Evolutionary conservation across 495 filamentous ascomycete genomes (phyloP).

Genomic region (Aspergillus funiculosus): DNA sequence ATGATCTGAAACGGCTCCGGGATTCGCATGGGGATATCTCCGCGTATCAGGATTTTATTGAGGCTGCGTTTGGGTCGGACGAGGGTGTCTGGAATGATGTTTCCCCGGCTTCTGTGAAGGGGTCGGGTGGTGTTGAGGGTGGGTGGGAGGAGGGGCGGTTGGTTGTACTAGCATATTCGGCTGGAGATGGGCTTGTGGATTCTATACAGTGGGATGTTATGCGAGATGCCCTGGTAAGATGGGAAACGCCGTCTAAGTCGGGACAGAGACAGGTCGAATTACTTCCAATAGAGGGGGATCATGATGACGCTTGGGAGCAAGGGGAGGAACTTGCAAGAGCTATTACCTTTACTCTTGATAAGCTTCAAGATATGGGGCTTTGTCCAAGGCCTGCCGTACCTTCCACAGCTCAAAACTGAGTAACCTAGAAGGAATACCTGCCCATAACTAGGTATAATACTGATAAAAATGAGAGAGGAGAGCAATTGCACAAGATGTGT

Average conservation of each 20-base stretch:
- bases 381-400: no score
- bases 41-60: constrained; percentile 54
- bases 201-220: constrained; percentile 47
- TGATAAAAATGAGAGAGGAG: neutral
- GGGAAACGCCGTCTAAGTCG: constrained; percentile 21
- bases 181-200: constrained; percentile 57
- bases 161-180: constrained; percentile 55
- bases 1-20: constrained; percentile 54
- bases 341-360: constrained; percentile 29
- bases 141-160: constrained; percentile 40
- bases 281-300: constrained; percentile 49
- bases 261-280: constrained; percentile 28
- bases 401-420: no score
- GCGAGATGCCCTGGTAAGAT: constrained; percentile 32
- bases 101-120: constrained; percentile 42
- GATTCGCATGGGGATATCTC: constrained; percentile 40
- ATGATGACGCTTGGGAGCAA: constrained; percentile 56
- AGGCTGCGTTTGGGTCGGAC: constrained; percentile 57
- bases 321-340: constrained; percentile 46
- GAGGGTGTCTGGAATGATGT: constrained; percentile 46
- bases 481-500: neutral
- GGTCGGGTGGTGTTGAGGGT: constrained; percentile 29
- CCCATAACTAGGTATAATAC: no score
- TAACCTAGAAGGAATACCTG: no score
- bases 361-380: constrained; percentile 19